These are phyloP conservation scores for Aspergillus arachidicola DNA, from an alignment of 2,329 filamentous ascomycete genomes.

Conservation along the genomic window DNA sequence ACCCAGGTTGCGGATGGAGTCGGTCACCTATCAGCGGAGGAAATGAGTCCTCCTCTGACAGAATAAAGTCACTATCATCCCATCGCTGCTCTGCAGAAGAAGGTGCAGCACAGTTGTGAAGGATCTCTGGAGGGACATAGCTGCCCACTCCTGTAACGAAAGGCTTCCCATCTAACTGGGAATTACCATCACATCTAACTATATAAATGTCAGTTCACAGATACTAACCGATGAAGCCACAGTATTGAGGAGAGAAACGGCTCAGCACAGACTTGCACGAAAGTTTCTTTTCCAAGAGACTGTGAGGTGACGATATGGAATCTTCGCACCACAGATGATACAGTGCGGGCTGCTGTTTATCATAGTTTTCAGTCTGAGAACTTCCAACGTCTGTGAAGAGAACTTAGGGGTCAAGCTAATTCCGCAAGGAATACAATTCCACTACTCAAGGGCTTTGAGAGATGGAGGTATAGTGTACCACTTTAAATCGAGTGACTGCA, in stretches of 20 bases:
- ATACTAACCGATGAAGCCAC: background rate
- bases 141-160: conserved; percentile 23
- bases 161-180: conserved; percentile 14
- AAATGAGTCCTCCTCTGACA: conserved; percentile 15
- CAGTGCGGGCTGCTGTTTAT: background rate
- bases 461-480: background rate
- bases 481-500: background rate
- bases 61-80: background rate
- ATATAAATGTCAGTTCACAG: background rate
- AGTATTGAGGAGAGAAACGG: background rate
- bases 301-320: conserved; percentile 9
- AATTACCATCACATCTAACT: conserved; percentile 19
- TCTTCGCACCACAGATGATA: conserved; percentile 18
- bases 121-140: conserved; percentile 6
- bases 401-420: background rate
- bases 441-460: background rate
- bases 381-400: background rate
- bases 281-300: background rate
- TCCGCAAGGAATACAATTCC: background rate
- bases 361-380: background rate
- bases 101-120: background rate
- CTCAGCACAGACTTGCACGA: background rate
- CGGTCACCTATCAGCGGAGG: conserved; percentile 10
- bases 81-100: conserved; percentile 1
- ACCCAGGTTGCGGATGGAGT: conserved; percentile 15